Evolutionary conservation across 192 early-diverging fungal species (phyloP), one percentile per base, ranked within the genome.

Genomic region (Funneliformis mosseae): DNA sequence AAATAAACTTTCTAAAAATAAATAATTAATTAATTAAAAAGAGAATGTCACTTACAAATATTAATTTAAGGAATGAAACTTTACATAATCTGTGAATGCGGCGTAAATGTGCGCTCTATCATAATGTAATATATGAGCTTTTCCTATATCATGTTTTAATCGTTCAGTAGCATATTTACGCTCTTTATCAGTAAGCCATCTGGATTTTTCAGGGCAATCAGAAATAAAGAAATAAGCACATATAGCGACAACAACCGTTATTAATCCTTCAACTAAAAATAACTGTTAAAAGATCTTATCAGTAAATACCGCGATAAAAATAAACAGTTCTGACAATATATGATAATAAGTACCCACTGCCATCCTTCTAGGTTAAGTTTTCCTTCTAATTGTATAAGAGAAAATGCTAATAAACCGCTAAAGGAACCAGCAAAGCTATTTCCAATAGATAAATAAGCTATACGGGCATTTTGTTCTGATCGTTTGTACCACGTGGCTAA

Each of bases 361-460:
- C 91, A 92, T 3, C 85, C 86, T 77, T 64, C 38, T 10, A 91
- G 80, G 3, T 87, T 87, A 5, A 62, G 61, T 42, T 82, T 62
- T 45, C 88, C 89, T n/a, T 93, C 83, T 85, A 93, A 89, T 71
- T 86, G 80, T 42, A 84, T 80, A 67, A 93, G 90, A 74, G 88
- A 88, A 83, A 91, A 92, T 61, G 91, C 91, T 61, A 92, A 76
- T 1, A 93, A 85, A 48, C 91, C 92, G 18, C 91, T 91, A 80
- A 93, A 89, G 14, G 88, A 88, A 46, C 88, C 88, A 41, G 90
- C 89, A 70, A 92, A 82, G 0, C 86, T 87, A 8, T 89, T 81
- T 10, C 83, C 86, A 63, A 83, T 77, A 78, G 88, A 92, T 77
- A 90, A 91, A 1, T 87, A 28, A 27, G 87, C 89, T 25, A 89